Conservation (phyloP, 805 yeast species). For the Metschnikowia santaceciliae region DNA sequence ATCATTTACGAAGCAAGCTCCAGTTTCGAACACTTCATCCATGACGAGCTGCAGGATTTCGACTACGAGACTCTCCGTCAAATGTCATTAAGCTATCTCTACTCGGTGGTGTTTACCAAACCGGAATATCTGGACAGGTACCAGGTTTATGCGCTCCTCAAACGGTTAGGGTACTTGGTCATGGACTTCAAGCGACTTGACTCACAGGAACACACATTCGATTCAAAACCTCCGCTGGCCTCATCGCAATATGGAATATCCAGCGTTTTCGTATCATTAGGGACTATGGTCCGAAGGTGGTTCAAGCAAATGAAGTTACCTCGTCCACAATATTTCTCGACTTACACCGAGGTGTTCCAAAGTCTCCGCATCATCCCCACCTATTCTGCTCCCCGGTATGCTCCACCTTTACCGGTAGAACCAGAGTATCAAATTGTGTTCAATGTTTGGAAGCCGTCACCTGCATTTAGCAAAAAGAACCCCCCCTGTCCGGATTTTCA, state of each 20-base stretch:
- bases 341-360: conserved; percentile 21
- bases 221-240: neutral
- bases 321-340: conserved; percentile 23
- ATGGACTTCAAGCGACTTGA: conserved; percentile 15
- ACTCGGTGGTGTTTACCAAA: conserved; percentile 45
- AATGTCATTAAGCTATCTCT: conserved; percentile 61
- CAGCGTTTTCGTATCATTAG: neutral
- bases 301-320: neutral
- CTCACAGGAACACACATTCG: neutral
- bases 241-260: neutral
- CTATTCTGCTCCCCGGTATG: conserved; percentile 13
- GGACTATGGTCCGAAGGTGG: neutral
- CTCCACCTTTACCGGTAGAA: conserved; percentile 6
- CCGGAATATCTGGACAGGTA: conserved; percentile 45
- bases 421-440: conserved; percentile 39
- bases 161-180: conserved; percentile 72
- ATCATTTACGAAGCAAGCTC: conserved; percentile 25
- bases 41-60: conserved; percentile 19
- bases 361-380: conserved; percentile 21
- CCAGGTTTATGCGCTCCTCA: conserved; percentile 68
- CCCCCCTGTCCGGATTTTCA: conserved; percentile 78
- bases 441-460: conserved; percentile 81
- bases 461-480: conserved; percentile 60
- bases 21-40: conserved; percentile 20
- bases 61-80: conserved; percentile 24